These are phyloP conservation scores for Penstemon barbatus DNA, from an alignment of 257 asterid genomes.

Conservation along the genomic window DNA sequence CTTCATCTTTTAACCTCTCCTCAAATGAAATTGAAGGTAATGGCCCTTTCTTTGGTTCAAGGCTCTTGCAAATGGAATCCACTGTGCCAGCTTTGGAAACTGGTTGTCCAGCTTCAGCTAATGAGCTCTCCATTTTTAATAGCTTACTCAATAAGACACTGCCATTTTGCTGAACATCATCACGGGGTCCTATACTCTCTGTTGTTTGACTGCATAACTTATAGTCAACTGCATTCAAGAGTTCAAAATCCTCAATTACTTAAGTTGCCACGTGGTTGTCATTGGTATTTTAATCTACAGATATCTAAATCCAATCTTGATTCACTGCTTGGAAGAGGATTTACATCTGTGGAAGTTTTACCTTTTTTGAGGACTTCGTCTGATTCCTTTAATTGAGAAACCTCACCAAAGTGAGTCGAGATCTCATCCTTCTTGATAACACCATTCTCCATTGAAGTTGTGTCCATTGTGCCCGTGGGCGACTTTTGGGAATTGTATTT, in stretches of 20 bases:
- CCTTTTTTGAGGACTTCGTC: conserved; percentile 12
- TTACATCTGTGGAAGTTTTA: not conserved
- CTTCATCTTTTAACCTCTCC: conserved; percentile 27
- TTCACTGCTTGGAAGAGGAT: conserved; percentile 8
- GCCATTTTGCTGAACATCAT: not conserved
- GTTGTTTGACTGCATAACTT: not conserved
- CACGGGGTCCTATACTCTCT: not conserved
- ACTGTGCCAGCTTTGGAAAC: conserved; percentile 8
- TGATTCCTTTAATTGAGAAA: conserved; percentile 25
- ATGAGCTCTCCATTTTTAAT: no score
- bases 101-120: not conserved
- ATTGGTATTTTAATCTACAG: not conserved
- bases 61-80: conserved; percentile 22
- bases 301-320: conserved; percentile 3
- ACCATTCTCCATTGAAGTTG: conserved; percentile 26
- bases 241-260: not conserved
- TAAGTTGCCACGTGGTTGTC: not conserved
- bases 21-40: conserved; percentile 31
- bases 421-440: conserved; percentile 27
- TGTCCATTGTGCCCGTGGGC: conserved; percentile 16
- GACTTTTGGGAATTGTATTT: conserved; percentile 40
- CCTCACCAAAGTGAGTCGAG: conserved; percentile 25
- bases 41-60: conserved; percentile 26
- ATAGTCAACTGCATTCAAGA: conserved; percentile 13
- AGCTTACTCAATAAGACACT: no score